These are phyloP conservation scores for Candida schatavii DNA, from an alignment of 805 yeast species.

Conservation along the genomic window DNA sequence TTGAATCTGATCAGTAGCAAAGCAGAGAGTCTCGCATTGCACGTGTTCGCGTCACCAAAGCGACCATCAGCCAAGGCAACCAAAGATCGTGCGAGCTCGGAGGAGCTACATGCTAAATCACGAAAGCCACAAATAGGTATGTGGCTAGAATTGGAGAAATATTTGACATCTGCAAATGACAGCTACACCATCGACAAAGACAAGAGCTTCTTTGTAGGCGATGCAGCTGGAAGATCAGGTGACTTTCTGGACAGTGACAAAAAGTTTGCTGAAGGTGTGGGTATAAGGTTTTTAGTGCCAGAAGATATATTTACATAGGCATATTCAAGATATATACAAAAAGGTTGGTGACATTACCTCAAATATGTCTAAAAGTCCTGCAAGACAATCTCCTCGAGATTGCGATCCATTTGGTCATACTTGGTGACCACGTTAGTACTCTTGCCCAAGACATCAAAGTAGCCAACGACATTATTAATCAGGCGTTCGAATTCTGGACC, in stretches of 20 bases:
- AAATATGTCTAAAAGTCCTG: conserved; percentile 13
- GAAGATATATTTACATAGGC: conserved; percentile 54
- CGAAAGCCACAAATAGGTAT: conserved; percentile 81
- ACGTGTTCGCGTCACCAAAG: conserved; percentile 66
- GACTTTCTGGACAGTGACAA: conserved; percentile 84
- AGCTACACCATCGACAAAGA: conserved; percentile 33
- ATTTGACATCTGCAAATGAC: conserved; percentile 21
- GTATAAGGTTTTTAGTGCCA: conserved; percentile 61
- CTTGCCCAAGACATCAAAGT: conserved; percentile 66
- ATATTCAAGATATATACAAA: background rate
- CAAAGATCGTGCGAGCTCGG: conserved; percentile 19
- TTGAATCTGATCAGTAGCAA: conserved; percentile 36
- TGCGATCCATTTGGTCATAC: conserved; percentile 19
- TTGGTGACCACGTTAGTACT: conserved; percentile 15
- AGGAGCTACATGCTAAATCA: conserved; percentile 34
- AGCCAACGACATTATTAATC: conserved; percentile 52
- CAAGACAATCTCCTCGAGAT: conserved; percentile 18
- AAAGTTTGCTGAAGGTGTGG: conserved; percentile 59
- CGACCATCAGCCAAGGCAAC: conserved; percentile 34
- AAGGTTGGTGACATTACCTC: background rate
- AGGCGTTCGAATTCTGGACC: conserved; percentile 22
- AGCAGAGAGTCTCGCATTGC: conserved; percentile 21
- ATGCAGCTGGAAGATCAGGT: conserved; percentile 82
- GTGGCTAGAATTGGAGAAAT: conserved; percentile 56
- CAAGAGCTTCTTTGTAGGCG: conserved; percentile 77